phyloP scores from a whole-genome alignment of 2,329 filamentous ascomycete species.

The Diaporthe sp. region DNA sequence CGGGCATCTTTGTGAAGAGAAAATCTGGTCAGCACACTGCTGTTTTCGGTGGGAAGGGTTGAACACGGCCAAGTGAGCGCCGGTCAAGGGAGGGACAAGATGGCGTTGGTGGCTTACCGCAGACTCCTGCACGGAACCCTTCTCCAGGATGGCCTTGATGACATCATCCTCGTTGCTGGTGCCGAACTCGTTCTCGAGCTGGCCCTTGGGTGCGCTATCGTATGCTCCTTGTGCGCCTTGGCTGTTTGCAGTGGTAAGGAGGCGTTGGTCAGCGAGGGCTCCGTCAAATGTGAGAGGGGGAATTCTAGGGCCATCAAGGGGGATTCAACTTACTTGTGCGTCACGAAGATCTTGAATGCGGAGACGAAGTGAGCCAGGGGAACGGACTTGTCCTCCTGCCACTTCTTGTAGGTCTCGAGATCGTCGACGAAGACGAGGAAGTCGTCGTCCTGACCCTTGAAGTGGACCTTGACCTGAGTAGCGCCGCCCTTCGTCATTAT shows the following conservation, averaged over 20 bases:
- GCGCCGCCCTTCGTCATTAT: constrained; percentile 67
- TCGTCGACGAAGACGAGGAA: constrained; percentile 73
- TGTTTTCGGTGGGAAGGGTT: not conserved
- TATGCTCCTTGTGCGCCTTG: constrained; percentile 87
- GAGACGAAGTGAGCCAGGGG: constrained; percentile 84
- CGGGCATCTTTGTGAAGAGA: constrained; percentile 59
- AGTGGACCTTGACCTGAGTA: constrained; percentile 83
- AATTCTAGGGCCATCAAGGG: not conserved
- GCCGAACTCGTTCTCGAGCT: constrained; percentile 89
- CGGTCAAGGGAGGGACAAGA: not conserved
- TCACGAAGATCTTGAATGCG: constrained; percentile 90
- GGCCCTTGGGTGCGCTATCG: constrained; percentile 80
- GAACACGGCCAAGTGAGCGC: not conserved
- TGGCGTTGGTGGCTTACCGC: constrained; percentile 54
- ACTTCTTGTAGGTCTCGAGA: constrained; percentile 79
- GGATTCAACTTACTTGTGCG: constrained; percentile 87
- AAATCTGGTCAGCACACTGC: constrained; percentile 33
- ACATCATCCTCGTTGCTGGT: constrained; percentile 84
- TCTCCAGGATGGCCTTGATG: constrained; percentile 84
- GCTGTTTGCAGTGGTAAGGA: constrained; percentile 60
- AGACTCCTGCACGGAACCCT: constrained; percentile 76
- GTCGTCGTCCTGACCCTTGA: constrained; percentile 77
- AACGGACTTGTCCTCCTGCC: constrained; percentile 83
- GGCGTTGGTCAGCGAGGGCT: constrained; percentile 18
- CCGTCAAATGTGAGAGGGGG: not conserved